Evolutionary conservation across 169 alveolate genomes (phyloP), one percentile per base, ranked within the genome.

Genomic region (Plasmodium berghei): DNA sequence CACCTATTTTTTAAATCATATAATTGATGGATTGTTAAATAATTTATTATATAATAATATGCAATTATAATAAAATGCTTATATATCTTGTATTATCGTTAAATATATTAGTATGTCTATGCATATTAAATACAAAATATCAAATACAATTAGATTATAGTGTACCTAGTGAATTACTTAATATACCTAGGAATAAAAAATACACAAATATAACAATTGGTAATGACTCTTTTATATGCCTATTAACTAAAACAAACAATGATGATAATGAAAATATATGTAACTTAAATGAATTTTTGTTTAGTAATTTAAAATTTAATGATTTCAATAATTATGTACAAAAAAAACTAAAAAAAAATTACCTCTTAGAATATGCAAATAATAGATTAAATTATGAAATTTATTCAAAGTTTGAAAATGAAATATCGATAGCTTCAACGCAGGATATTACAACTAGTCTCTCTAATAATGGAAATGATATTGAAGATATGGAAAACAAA

Each of bases 141-240:
- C 71, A 86, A 61, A 52, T 86, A 16, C 91, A 86, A 46, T 22
- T 86, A 61, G 91, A 86, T 52, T 52, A 64, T 64, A 86, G 67
- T 26, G 52, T 71, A 56, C 87, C 91, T n/a, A 86, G 75, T 64
- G 71, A 42, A 10, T 26, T 86, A 52, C 46, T 86, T n/a, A 71
- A 71, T 12, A 40, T 58, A 22, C 75, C 70, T 73, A 71, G 42
- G 1, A 56, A 74, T 16, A 46, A 58, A 40, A 86, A 86, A 52
- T 86, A 86, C 52, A 86, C 91, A 8, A 86, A 86, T 9, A 55
- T 86, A 45, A 86, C 91, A 0, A 62, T 86, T 18, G 91, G 91
- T 5, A 63, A 86, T 22, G 91, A 86, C 34, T 69, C 91, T n/a
- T 71, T 64, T 61, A 55, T 86, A 6, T 86, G 91, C 66, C 9